Percentiles rank a stretch among this genome's conserved stretches.
Evolutionary conservation across 306 rosid species (phyloP).

Genomic region (Alnus glutinosa): DNA sequence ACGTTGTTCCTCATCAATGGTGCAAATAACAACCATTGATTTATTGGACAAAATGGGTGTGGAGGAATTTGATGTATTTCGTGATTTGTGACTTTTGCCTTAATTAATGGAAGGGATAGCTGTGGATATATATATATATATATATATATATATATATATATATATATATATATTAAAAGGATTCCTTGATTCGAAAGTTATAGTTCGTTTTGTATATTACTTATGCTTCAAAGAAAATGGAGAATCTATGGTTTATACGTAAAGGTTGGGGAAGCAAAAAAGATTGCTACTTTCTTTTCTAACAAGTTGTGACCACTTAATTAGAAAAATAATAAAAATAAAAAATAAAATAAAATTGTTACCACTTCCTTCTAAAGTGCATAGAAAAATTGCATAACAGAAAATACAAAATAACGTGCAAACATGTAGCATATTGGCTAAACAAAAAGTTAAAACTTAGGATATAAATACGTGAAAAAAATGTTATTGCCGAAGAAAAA

Average conservation of each 20-base stretch:
- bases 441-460: background rate
- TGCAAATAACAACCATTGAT: slow-evolving; percentile 10
- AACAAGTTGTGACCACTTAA: no score
- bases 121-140: background rate
- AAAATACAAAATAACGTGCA: background rate
- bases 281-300: background rate
- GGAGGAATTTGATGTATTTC: background rate
- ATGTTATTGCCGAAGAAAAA: no score
- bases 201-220: background rate
- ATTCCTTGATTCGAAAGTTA: background rate
- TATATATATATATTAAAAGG: no score
- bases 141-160: no score
- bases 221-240: background rate
- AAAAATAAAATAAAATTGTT: no score
- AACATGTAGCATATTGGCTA: background rate
- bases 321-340: no score
- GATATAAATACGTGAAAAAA: no score
- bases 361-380: background rate
- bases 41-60: background rate
- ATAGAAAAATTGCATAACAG: background rate
- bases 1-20: slow-evolving; percentile 25
- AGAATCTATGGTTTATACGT: background rate
- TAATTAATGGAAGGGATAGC: no score
- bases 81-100: background rate
- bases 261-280: background rate